A percentile compares a stretch with the other conserved stretches of the same genome.
Conservation (phyloP, 768 basidiomycete species). For the Suillus tomentosus region DNA sequence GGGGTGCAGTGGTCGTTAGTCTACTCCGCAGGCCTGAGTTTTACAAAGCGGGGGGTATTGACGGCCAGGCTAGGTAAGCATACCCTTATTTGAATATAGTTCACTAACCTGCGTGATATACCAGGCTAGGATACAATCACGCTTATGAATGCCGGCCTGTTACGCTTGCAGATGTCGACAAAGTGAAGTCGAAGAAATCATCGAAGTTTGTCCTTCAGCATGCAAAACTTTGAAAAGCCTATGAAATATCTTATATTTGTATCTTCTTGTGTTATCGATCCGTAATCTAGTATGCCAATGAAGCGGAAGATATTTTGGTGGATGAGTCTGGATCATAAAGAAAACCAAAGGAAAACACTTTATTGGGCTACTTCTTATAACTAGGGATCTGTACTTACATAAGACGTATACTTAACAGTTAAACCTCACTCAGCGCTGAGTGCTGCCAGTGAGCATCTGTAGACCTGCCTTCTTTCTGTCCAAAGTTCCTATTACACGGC, state of each 20-base stretch:
- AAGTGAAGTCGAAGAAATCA: conserved; percentile 69
- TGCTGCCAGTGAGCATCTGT: too few relatives aligned
- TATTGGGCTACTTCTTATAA: too few relatives aligned
- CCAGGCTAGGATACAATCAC: conserved; percentile 80
- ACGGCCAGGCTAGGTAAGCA: conserved; percentile 63
- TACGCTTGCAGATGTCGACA: conserved; percentile 66
- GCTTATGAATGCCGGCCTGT: conserved; percentile 65
- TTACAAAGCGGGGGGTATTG: conserved; percentile 61
- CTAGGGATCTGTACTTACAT: not conserved
- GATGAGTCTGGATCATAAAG: too few relatives aligned
- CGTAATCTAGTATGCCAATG: not conserved
- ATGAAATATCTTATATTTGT: not conserved
- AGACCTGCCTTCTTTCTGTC: not conserved
- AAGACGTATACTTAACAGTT: not conserved
- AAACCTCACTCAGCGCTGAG: too few relatives aligned
- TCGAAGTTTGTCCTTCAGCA: conserved; percentile 46
- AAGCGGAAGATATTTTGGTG: not conserved
- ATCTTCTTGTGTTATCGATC: not conserved
- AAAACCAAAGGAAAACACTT: too few relatives aligned
- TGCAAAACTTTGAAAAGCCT: conserved; percentile 40
- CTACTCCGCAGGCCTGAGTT: conserved; percentile 79
- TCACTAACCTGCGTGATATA: not conserved
- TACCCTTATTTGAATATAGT: not conserved
- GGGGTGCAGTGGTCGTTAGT: conserved; percentile 78
- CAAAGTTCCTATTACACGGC: not conserved